Evolutionary conservation across 129 eudicot species (phyloP).

Genomic region (Ambrosia artemisiifolia): DNA sequence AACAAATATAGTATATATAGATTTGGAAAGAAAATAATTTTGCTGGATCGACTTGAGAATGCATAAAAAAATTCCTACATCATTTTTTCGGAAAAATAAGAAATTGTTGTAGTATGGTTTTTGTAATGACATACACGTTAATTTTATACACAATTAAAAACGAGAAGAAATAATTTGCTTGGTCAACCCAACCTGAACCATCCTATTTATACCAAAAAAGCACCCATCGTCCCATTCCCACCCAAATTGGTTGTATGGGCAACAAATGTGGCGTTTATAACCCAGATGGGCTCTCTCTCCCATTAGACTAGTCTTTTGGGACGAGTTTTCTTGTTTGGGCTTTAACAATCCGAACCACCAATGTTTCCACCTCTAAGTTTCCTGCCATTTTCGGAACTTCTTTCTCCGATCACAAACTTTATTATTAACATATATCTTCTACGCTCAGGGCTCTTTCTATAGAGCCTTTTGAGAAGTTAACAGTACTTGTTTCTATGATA

Average conservation of each 20-base stretch:
- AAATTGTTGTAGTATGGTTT: not conserved
- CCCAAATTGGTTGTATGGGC: not conserved
- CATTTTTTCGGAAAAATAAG: not conserved
- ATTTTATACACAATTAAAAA: not conserved
- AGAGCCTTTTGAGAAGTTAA: constrained; percentile 11
- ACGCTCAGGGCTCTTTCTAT: not conserved
- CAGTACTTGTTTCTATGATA: not conserved
- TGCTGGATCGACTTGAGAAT: not conserved
- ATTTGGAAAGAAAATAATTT: not conserved
- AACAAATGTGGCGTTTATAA: too few relatives aligned
- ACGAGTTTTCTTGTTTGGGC: not conserved
- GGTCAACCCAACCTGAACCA: not conserved
- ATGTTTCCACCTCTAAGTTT: not conserved
- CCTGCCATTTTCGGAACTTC: not conserved
- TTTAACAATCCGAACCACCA: not conserved
- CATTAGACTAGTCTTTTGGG: too few relatives aligned
- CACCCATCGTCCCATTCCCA: not conserved
- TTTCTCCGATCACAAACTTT: not conserved
- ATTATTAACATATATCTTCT: not conserved
- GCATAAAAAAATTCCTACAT: not conserved
- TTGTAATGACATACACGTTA: not conserved
- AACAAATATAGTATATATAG: not conserved
- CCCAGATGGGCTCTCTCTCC: too few relatives aligned
- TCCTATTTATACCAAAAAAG: not conserved
- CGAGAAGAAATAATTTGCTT: not conserved